phyloP scores from a whole-genome alignment of 768 basidiomycete species.

The Mrakia blollopis region DNA sequence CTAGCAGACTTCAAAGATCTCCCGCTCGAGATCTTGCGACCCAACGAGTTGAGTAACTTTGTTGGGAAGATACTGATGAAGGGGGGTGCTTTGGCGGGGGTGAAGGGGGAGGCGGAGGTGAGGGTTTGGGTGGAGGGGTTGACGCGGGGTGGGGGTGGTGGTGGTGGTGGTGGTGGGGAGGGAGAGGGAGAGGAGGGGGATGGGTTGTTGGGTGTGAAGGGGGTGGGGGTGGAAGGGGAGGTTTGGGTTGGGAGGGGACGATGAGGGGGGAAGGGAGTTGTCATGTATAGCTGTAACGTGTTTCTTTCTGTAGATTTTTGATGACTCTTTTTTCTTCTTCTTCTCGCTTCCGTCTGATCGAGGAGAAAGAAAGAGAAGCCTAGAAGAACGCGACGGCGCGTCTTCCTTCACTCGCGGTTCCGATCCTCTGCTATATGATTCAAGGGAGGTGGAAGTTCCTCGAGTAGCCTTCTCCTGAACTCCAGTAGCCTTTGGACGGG shows the following conservation, averaged over 20 bases:
- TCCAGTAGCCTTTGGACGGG: too few species aligned
- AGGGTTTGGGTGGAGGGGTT: constrained; percentile 38
- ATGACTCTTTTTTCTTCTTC: too few species aligned
- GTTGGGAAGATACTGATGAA: constrained; percentile 44
- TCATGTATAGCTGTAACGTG: neutral
- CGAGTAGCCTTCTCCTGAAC: too few species aligned
- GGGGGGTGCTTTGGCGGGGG: constrained; percentile 43
- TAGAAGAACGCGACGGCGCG: too few species aligned
- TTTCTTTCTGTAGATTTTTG: too few species aligned
- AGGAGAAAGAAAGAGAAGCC: too few species aligned
- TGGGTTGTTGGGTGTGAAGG: neutral
- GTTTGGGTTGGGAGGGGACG: neutral
- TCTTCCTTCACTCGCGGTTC: too few species aligned
- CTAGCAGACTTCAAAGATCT: constrained; percentile 14
- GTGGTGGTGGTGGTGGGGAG: neutral
- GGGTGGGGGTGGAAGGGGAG: neutral
- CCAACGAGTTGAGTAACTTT: constrained; percentile 47
- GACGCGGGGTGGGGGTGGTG: constrained; percentile 30
- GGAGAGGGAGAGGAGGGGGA: neutral
- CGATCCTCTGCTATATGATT: too few species aligned
- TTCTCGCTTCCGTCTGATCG: too few species aligned
- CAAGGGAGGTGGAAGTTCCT: too few species aligned
- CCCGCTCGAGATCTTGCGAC: constrained; percentile 57
- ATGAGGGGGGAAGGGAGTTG: neutral
- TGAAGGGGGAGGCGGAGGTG: constrained; percentile 41